Base-by-base conservation (phyloP, 2,329 filamentous ascomycete species). In the Pseudomassariella vexata region DNA sequence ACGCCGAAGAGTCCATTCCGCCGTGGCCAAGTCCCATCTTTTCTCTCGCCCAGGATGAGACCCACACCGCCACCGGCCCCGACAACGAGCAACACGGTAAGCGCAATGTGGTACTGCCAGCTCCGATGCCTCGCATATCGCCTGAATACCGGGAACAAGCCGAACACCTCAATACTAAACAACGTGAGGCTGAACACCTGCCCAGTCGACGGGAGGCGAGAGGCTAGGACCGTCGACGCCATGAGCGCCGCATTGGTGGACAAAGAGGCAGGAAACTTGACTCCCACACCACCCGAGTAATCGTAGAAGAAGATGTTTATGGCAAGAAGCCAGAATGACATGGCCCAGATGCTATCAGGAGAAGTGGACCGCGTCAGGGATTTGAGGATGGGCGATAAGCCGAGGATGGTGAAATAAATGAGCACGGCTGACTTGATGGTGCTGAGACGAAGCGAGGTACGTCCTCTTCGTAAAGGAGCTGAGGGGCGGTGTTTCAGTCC, bases 291-390 rank as follows among this genome's bases (percentile, higher is more conserved):
- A 24, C 85, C 83, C 9, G 86, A 85, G 58, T 98, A 98, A 67
- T 98, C 92, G 53, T 95, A 96, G 56, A 94, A 95, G 60, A 95
- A 94, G 40, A 96, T 87, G 57, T 98, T 98, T 61, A 95, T 90
- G 49, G 85, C 76, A 41, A 98, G 76, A 26, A 98, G 72, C 79
- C 88, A 92, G 51, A 86, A 89, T 30, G 86, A 92, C 67, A 98
- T 84, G 36, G 92, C 87, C 92, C 92, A 98, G 55, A 98, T 98
- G 25, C 84, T 92, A 68, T 98, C 92, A 35, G 78, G 84, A 6
- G 86, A 90, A 5, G 90, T 96, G 5, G 89, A 95, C 30, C 76
- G 76, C 1, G 92, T 98, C n/a, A 98, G 74, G 2, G 89, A 95
- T 58, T 95, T 95, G 40, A 98, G 77, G 42, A 98, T 96, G 0